phyloP scores from a whole-genome alignment of 495 filamentous ascomycete genomes.

The Penicillium subrubescens region DNA sequence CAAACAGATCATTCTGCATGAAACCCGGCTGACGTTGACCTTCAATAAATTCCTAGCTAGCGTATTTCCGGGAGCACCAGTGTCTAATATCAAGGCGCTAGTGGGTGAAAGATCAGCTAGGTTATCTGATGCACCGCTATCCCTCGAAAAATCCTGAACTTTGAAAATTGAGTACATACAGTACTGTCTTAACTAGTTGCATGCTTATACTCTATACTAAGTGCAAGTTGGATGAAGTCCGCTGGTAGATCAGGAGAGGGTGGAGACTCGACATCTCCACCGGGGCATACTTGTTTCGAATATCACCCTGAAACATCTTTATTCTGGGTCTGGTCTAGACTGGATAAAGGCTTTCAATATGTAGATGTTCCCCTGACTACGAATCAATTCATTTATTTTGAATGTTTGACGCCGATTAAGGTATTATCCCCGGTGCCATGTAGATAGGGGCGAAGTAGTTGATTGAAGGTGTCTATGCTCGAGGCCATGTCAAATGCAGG shows the following conservation, averaged over 20 bases:
- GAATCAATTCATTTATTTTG: background rate
- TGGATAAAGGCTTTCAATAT: background rate
- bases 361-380: background rate
- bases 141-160: too few species aligned
- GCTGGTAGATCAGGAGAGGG: background rate
- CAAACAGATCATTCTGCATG: slow-evolving; percentile 3
- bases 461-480: too few species aligned
- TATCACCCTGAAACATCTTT: background rate
- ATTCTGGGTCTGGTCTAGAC: background rate
- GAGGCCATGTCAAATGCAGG: too few species aligned
- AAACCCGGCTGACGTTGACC: background rate
- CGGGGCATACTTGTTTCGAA: slow-evolving; percentile 5
- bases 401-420: background rate
- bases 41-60: too few species aligned
- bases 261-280: background rate
- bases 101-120: background rate
- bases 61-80: too few species aligned
- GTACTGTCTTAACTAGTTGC: background rate
- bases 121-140: background rate
- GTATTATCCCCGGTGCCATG: background rate
- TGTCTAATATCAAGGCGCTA: too few species aligned
- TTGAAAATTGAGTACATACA: too few species aligned
- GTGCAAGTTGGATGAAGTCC: background rate
- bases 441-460: background rate
- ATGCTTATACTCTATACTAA: background rate